Base-by-base conservation (phyloP, 192 early-diverging fungal species). In the Podila minutissima region DNA sequence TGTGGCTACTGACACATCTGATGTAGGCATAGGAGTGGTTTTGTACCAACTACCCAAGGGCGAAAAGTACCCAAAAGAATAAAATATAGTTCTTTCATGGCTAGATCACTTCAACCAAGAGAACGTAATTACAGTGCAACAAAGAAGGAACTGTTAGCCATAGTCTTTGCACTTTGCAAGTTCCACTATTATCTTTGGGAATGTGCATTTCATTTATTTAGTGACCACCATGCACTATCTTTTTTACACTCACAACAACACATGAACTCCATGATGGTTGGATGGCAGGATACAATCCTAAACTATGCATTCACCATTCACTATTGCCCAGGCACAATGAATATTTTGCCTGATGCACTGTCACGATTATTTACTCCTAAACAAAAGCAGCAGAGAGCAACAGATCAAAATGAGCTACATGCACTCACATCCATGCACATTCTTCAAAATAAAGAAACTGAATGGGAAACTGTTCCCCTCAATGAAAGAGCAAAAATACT, bases 111-210 rank as follows among this genome's bases (percentile, higher is more conserved):
- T 7, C 62, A 64, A 64, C 4, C 46, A 11, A 5, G 62, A 19
- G 35, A 41, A 17, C 35, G 37, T 0, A 32, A 64, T 3, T 38
- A 46, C n/a, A 32, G 32, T 5, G 62, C 38, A 32, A 64, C 37
- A n/a, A 32, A 38, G 13, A 64, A 64, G 37, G 37, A 64, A 64
- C 5, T 41, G 19, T 33, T 74, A 31, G 57, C 53, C 6, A 74
- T 74, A 19, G 72, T 74, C 3, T 66, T 74, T 61, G 72, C 63
- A 20, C 64, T 74, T 28, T 58, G 59, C 9, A 57, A 57, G 35
- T 72, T 72, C 12, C 70, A 64, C 41, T 72, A 58, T 17, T 72
- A 64, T 38, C 35, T 72, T 31, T 72, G 62, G 70, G 61, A 33
- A 22, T 59, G 48, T 19, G 62, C n/a, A 17, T 62, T 62, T 37